These are phyloP conservation scores for Babesia ovis DNA, from an alignment of 169 alveolate genomes.

Conservation along the genomic window DNA sequence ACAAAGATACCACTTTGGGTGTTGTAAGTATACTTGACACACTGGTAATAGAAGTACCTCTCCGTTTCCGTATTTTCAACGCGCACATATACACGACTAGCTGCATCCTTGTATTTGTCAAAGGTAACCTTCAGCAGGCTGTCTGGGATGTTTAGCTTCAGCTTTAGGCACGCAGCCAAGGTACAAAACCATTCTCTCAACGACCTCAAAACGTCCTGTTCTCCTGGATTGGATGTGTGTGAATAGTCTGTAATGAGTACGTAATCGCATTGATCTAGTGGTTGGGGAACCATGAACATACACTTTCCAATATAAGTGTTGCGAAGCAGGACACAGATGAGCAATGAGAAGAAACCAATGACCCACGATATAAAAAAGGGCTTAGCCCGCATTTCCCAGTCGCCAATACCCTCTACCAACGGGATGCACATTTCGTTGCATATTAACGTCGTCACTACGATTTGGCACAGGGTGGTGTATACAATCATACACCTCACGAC, in stretches of 20 bases:
- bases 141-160: constrained; percentile 62
- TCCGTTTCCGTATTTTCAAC: constrained; percentile 28
- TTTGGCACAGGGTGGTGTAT: constrained; percentile 66
- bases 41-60: constrained; percentile 60
- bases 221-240: constrained; percentile 51
- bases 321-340: constrained; percentile 34
- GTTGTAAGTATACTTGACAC: constrained; percentile 71
- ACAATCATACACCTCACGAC: constrained; percentile 28
- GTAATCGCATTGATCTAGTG: constrained; percentile 33
- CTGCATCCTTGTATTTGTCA: constrained; percentile 63
- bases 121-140: constrained; percentile 45
- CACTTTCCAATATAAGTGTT: constrained; percentile 60
- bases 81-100: constrained; percentile 29
- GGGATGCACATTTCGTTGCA: constrained; percentile 75
- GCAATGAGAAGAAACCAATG: constrained; percentile 51
- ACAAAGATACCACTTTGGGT: constrained; percentile 64
- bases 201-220: constrained; percentile 53
- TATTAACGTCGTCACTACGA: constrained; percentile 63
- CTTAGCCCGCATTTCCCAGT: constrained; percentile 77
- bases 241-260: constrained; percentile 51
- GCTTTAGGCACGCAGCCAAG: constrained; percentile 44
- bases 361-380: constrained; percentile 65
- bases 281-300: constrained; percentile 46
- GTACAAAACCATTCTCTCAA: constrained; percentile 38
- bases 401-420: constrained; percentile 52